Evolutionary conservation across 169 alveolate species (phyloP).

Genomic region (Babesia bovis): DNA sequence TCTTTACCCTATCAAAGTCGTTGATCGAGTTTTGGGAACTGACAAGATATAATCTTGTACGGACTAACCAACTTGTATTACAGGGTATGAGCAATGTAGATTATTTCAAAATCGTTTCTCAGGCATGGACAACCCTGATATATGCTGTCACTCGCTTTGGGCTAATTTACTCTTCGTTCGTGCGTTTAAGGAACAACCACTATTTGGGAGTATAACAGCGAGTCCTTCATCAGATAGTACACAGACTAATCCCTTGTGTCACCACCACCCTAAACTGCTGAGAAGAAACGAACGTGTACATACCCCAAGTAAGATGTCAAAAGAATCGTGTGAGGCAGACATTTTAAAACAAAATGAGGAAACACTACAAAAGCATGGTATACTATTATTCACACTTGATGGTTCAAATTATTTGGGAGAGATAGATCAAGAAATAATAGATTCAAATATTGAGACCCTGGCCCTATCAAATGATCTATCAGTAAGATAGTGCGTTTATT

Average conservation of each 20-base stretch:
- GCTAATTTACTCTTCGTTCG: conserved; percentile 48
- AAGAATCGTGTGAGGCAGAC: conserved; percentile 10
- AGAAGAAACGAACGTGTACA: conserved; percentile 8
- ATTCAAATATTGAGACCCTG: background rate
- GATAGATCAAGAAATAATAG: conserved; percentile 12
- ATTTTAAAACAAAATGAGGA: conserved; percentile 8
- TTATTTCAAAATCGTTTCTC: background rate
- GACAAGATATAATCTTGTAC: conserved; percentile 32
- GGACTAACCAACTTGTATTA: conserved; percentile 26
- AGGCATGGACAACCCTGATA: conserved; percentile 66
- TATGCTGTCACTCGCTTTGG: conserved; percentile 56
- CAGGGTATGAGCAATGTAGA: conserved; percentile 13
- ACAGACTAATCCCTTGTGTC: background rate
- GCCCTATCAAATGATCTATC: conserved; percentile 14
- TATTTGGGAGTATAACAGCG: background rate
- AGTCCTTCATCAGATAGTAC: background rate
- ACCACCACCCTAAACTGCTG: background rate
- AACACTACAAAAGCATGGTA: background rate
- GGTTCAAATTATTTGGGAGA: conserved; percentile 5
- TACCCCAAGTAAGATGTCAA: conserved; percentile 23
- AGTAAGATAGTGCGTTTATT: background rate
- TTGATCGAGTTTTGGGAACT: conserved; percentile 78
- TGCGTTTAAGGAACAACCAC: conserved; percentile 5
- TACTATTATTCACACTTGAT: conserved; percentile 17
- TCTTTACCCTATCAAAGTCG: conserved; percentile 70